These are phyloP conservation scores for Aurantiochytrium sp. DNA, from an alignment of 108 stramenopile species.

Conservation along the genomic window DNA sequence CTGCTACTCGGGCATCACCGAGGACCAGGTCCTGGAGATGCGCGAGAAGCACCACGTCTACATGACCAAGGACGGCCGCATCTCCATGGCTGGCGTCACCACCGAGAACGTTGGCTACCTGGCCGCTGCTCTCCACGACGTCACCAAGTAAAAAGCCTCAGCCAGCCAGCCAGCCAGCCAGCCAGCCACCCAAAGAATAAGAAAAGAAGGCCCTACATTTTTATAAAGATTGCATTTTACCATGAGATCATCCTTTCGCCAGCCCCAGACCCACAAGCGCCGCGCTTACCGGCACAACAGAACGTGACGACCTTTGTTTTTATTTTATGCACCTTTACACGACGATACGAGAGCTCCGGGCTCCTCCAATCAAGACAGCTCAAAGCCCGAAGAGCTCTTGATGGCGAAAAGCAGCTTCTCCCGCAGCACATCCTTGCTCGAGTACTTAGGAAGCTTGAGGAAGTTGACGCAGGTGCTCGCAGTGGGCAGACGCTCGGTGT, in stretches of 20 bases:
- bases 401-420: constrained; percentile 91
- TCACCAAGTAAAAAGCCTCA: constrained; percentile 60
- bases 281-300: no score
- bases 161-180: no score
- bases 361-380: constrained; percentile 50
- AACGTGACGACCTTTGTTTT: no score
- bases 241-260: no score
- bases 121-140: constrained; percentile 81
- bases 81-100: constrained; percentile 94
- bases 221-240: no score
- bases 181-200: no score
- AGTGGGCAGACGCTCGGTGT: constrained; percentile 74
- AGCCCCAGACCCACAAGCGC: no score
- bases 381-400: constrained; percentile 89
- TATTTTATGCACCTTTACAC: no score
- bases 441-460: constrained; percentile 92
- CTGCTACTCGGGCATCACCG: constrained; percentile 87
- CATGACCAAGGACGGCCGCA: constrained; percentile 90
- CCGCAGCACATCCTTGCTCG: constrained; percentile 63
- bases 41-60: constrained; percentile 81
- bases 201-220: no score
- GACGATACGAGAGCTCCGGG: no score
- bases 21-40: constrained; percentile 81
- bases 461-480: constrained; percentile 93
- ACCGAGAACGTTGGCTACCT: constrained; percentile 85